Conservation (phyloP, 2,329 filamentous ascomycete genomes). For the Clonostachys rhizophaga region DNA sequence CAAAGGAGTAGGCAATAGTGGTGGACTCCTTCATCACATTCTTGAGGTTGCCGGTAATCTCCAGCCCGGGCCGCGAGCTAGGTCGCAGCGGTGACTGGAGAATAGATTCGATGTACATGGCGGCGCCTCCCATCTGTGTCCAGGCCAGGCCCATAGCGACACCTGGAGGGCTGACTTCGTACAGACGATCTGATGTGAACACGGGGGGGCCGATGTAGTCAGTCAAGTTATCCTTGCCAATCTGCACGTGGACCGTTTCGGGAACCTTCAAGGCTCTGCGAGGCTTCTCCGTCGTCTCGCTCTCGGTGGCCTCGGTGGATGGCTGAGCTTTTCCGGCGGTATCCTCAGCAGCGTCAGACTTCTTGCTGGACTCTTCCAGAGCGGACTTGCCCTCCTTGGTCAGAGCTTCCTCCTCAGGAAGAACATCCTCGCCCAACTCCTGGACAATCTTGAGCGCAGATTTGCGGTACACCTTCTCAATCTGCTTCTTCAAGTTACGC, state of each 20-base stretch:
- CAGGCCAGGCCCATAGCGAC: slow-evolving; percentile 97
- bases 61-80: slow-evolving; percentile 71
- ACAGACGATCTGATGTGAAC: slow-evolving; percentile 92
- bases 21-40: slow-evolving; percentile 98
- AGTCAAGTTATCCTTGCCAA: slow-evolving; percentile 84
- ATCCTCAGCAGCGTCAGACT: slow-evolving; percentile 54
- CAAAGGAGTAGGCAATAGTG: slow-evolving; percentile 90
- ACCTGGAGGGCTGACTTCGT: slow-evolving; percentile 88
- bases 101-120: slow-evolving; percentile 96
- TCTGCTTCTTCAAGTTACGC: slow-evolving; percentile 97
- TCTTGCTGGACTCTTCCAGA: slow-evolving; percentile 65
- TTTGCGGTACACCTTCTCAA: slow-evolving; percentile 98
- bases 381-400: slow-evolving; percentile 84
- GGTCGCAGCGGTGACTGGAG: slow-evolving; percentile 76
- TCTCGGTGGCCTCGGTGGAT: slow-evolving; percentile 24
- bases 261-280: slow-evolving; percentile 78
- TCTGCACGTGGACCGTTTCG: slow-evolving; percentile 78
- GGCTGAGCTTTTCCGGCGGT: slow-evolving; percentile 16
- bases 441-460: slow-evolving; percentile 95
- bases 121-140: slow-evolving; percentile 95
- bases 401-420: slow-evolving; percentile 76
- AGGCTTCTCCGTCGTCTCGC: slow-evolving; percentile 56
- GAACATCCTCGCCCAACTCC: slow-evolving; percentile 79
- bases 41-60: slow-evolving; percentile 93
- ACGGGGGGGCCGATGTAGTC: slow-evolving; percentile 96